Base-by-base conservation (phyloP, 2,329 filamentous ascomycete genomes). In the Bipolaris gigantea region DNA sequence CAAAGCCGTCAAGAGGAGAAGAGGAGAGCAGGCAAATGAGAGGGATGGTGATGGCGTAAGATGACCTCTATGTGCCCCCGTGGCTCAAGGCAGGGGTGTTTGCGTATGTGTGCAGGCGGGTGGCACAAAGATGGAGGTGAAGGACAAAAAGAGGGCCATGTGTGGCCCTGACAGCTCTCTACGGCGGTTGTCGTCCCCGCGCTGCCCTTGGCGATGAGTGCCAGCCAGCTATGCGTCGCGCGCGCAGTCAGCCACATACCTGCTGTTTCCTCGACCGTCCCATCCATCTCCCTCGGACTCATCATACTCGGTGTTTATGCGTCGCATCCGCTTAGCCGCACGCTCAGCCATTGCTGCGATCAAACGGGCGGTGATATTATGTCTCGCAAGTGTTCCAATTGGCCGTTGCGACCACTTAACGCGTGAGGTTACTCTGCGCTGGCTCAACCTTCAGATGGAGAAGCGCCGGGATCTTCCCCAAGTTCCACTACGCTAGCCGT, bases 241-340 rank as follows among this genome's bases (percentile, higher is more conserved):
- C 59, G 55, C 57, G 61, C 59, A 60, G 62, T 63, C 66, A 71
- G 64, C 71, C 71, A 65, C 63, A 59, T 66, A 67, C 64, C 64
- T 69, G 61, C 56, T 66, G 60, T 59, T 66, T 59, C 63, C 64
- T 67, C 59, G 68, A 58, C 53, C 56, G 50, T 66, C 62, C 71
- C 70, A 73, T 64, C 73, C 70, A 61, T 73, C 62, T 40, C 60
- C 71, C 32, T 65, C 64, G 43, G 63, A 69, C 39, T 73, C 70
- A 53, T 75, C 72, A 61, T 73, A 62, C 56, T 76, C 75, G 60
- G 69, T 73, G 67, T 71, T 76, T 59, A 73, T 64, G 50, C 74
- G 73, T 51, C 73, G 71, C 63, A 72, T 66, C 56, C 75, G 74
- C 68, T 76, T 77, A 19, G 66, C 64, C 23, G 73, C 66, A 16